Conservation (phyloP, 768 basidiomycete species). For the Mycena galericulata region DNA sequence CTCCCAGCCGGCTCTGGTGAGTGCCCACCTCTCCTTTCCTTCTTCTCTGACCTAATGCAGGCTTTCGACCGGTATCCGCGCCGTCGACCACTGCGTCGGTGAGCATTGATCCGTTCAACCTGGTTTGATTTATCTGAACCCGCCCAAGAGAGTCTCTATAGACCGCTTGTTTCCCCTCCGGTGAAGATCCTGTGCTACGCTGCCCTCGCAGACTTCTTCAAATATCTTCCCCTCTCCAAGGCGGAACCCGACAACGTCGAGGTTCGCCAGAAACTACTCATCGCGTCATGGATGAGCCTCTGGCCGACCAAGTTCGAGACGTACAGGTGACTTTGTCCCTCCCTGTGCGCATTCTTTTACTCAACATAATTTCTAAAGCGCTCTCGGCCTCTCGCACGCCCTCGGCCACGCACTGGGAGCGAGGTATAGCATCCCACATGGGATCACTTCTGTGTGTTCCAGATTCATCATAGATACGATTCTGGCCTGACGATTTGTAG, state of each 20-base stretch:
- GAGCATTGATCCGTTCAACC: slow-evolving; percentile 34
- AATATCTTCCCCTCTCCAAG: slow-evolving; percentile 75
- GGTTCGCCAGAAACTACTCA: slow-evolving; percentile 74
- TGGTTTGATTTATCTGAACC: background rate
- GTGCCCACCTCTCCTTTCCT: slow-evolving; percentile 31
- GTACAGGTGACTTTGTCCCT: slow-evolving; percentile 57
- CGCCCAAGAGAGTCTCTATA: slow-evolving; percentile 71
- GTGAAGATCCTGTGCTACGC: slow-evolving; percentile 73
- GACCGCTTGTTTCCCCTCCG: slow-evolving; percentile 65
- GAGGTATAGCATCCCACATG: slow-evolving; percentile 81
- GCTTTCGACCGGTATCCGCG: slow-evolving; percentile 84
- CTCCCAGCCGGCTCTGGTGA: slow-evolving; percentile 82
- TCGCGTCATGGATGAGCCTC: slow-evolving; percentile 86
- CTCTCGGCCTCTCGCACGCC: slow-evolving; percentile 81
- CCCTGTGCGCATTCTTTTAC: no score
- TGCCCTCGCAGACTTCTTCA: slow-evolving; percentile 79
- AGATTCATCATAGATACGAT: background rate
- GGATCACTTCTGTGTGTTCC: slow-evolving; percentile 79
- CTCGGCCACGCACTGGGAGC: slow-evolving; percentile 83
- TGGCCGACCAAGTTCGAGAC: slow-evolving; percentile 73
- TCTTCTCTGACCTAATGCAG: slow-evolving; percentile 48
- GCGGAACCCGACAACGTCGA: slow-evolving; percentile 66
- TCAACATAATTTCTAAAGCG: slow-evolving; percentile 49
- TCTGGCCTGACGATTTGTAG: slow-evolving; percentile 45
- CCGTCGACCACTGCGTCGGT: slow-evolving; percentile 86